Percentiles rank a stretch among this genome's conserved stretches.
Evolutionary conservation across 768 basidiomycete species (phyloP).

Genomic region (Calocera viscosa): DNA sequence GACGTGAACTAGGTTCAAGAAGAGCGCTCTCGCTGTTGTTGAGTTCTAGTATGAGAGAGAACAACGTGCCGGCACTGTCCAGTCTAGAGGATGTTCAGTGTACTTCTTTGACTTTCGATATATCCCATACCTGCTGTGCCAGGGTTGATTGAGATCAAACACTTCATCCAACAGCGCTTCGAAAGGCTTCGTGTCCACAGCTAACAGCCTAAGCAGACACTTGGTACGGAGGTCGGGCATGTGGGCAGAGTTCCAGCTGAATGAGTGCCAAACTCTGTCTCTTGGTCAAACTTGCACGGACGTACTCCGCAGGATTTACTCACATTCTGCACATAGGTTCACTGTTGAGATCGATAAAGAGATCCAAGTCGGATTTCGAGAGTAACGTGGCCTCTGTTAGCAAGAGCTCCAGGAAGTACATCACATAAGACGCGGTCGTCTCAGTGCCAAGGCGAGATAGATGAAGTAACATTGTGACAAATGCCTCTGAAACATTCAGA

Average conservation of each 20-base stretch:
- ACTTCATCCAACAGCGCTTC: constrained; percentile 36
- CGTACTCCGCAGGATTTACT: constrained; percentile 15
- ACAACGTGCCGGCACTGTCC: constrained; percentile 27
- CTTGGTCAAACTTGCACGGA: neutral
- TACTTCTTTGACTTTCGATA: neutral
- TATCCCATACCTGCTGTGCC: constrained; percentile 42
- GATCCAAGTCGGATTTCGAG: constrained; percentile 33
- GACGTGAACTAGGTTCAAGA: neutral
- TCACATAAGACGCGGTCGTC: neutral
- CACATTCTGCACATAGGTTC: constrained; percentile 49
- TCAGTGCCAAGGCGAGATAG: neutral
- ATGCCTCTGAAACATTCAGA: neutral
- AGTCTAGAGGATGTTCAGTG: neutral
- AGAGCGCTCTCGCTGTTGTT: constrained; percentile 28
- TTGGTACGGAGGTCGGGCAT: constrained; percentile 42
- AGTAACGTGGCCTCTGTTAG: neutral
- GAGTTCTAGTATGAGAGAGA: constrained; percentile 53
- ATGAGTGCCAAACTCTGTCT: constrained; percentile 54
- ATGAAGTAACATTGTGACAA: neutral
- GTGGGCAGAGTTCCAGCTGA: constrained; percentile 44
- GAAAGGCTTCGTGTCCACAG: constrained; percentile 53
- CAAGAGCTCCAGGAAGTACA: neutral
- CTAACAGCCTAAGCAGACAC: constrained; percentile 46
- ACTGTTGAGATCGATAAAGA: constrained; percentile 56
- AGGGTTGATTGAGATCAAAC: constrained; percentile 30